Evolutionary conservation across 305 asterid species (phyloP), one percentile per base, ranked within the genome.

Genomic region (Solanum hybrid): DNA sequence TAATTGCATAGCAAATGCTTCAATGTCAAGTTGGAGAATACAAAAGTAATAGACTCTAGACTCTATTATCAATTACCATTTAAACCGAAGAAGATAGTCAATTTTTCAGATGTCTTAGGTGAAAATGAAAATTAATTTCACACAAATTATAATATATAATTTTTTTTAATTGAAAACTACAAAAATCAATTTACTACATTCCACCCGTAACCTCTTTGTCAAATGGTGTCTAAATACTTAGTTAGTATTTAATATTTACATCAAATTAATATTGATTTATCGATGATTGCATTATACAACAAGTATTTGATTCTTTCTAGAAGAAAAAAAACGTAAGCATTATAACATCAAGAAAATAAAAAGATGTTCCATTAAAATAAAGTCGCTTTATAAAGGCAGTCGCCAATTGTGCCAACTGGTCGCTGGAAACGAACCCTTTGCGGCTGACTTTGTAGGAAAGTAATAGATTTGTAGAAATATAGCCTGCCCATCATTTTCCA

Each of bases 261-360:
- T 5, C 1, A 74, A 28, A 74, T 6, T 7, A 73, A 7, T 29
- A 0, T 28, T 73, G 0, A 29, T 13, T 28, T 71, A 26, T 57
- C 5, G 0, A 20, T 57, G 5, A 57, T 57, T 57, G 46, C 3
- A 75, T 5, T 75, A 8, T 14, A 16, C 10, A 51, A 14, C 7
- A 16, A 75, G 6, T 14, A 8, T 75, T 29, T 29, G 3, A 14
- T 26, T 34, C 0, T 39, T 39, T 40, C 26, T 40, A 26, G 5
- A 80, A 10, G 8, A 3, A 2, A 46, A 42, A 40, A 13, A 46
- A 46, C 0, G 2, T 46, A 46, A 5, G 20, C 4, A 9, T 2
- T 77, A 80, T 64, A 64, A 24, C 16, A 80, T 81, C 3, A 13
- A 13, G 3, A 81, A 36, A 79, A 26, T 79, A 51, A 18, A 36